phyloP scores from a whole-genome alignment of 345 rosid species.

The Rhodamnia rubescens region DNA sequence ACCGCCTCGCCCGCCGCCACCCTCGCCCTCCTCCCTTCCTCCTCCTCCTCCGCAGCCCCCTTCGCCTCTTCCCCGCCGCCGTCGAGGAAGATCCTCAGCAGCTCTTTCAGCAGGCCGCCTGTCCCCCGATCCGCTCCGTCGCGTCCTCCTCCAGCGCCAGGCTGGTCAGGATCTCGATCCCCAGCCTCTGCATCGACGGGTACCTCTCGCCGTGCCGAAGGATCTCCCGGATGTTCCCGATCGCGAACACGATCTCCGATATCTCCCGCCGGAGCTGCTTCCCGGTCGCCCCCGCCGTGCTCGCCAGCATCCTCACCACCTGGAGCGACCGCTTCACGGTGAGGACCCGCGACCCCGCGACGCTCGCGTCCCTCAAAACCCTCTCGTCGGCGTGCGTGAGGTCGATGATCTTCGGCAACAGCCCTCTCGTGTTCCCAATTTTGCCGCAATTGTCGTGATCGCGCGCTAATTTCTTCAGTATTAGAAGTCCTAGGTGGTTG shows the following conservation, averaged over 20 bases:
- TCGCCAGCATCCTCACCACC: conserved; percentile 70
- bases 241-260: conserved; percentile 79
- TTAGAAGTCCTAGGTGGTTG: conserved; percentile 68
- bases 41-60: conserved; percentile 11
- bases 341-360: conserved; percentile 37
- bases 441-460: conserved; percentile 90
- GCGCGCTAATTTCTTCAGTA: conserved; percentile 69
- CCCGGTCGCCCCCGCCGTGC: conserved; percentile 71
- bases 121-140: conserved; percentile 71
- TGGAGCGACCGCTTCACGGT: conserved; percentile 71
- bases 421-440: conserved; percentile 85
- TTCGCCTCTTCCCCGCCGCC: conserved; percentile 11
- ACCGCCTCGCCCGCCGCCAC: conserved; percentile 84
- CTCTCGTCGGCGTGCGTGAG: conserved; percentile 52
- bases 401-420: conserved; percentile 72
- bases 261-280: conserved; percentile 65
- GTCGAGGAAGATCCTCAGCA: conserved; percentile 60
- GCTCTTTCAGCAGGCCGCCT: conserved; percentile 68
- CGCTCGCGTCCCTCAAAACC: conserved; percentile 35
- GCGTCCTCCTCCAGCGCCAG: conserved; percentile 70
- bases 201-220: conserved; percentile 55
- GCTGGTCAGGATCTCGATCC: conserved; percentile 61
- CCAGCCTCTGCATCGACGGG: conserved; percentile 45
- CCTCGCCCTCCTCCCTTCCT: conserved; percentile 31
- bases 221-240: conserved; percentile 73